Conservation (phyloP, 1,139 yeast genomes). For the Protomyces arabidopsidicola region DNA sequence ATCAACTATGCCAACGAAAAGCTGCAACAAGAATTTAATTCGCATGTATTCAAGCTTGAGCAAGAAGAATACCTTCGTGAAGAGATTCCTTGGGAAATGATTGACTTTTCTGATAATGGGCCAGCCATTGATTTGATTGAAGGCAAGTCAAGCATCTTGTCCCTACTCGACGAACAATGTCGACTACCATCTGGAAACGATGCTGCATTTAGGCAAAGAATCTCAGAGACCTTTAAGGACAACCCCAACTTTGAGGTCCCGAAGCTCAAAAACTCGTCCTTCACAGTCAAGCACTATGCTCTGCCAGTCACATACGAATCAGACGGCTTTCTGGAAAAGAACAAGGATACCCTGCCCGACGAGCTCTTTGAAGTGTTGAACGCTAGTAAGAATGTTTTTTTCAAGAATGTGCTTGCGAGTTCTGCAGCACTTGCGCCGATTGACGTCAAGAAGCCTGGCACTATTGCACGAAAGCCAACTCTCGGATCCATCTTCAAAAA, state of each 20-base stretch:
- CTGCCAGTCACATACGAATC: constrained; percentile 88
- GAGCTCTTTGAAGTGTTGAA: constrained; percentile 84
- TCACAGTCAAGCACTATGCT: constrained; percentile 89
- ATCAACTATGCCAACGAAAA: constrained; percentile 97
- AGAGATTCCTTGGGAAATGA: constrained; percentile 94
- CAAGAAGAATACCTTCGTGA: constrained; percentile 92
- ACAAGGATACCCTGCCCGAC: constrained; percentile 95
- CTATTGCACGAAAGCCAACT: constrained; percentile 77
- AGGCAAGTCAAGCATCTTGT: constrained; percentile 63
- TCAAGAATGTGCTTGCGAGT: constrained; percentile 62
- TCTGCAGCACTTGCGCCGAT: constrained; percentile 51
- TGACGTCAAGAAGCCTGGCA: constrained; percentile 35
- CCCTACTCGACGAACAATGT: constrained; percentile 90
- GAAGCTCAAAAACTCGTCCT: constrained; percentile 86
- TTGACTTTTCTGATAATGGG: constrained; percentile 93
- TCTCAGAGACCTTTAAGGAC: constrained; percentile 76
- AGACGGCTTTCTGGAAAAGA: constrained; percentile 94
- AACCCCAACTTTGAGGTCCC: constrained; percentile 88
- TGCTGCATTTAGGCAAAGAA: constrained; percentile 58
- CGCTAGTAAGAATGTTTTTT: constrained; percentile 59
- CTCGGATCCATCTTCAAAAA: constrained; percentile 90
- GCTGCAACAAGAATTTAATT: constrained; percentile 94
- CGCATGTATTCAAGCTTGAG: constrained; percentile 92
- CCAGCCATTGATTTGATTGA: constrained; percentile 95
- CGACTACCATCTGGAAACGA: constrained; percentile 92